phyloP scores from a whole-genome alignment of 108 stramenopile genomes.

The Asterionellopsis glacialis region DNA sequence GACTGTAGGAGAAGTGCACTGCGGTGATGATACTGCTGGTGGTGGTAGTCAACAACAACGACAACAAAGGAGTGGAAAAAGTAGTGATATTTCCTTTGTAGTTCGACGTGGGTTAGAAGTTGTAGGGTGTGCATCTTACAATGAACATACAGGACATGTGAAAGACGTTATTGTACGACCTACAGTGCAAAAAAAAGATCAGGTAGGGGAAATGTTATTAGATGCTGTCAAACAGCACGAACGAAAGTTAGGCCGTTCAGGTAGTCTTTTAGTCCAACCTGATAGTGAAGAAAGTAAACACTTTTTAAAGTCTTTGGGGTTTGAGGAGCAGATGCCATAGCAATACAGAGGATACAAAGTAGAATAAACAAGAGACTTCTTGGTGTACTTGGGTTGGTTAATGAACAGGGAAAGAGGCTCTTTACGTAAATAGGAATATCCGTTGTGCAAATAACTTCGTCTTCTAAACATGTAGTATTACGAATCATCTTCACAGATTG shows the following conservation, averaged over 20 bases:
- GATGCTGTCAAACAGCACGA: constrained; percentile 20
- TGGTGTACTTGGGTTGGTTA: too few relatives aligned
- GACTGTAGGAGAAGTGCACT: not conserved
- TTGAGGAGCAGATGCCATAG: too few relatives aligned
- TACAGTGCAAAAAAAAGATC: constrained; percentile 26
- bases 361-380: too few relatives aligned
- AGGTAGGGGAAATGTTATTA: constrained; percentile 17
- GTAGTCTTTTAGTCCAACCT: constrained; percentile 29
- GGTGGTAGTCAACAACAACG: not conserved
- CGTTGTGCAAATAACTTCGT: too few relatives aligned
- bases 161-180: constrained; percentile 67
- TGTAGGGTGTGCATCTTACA: constrained; percentile 56
- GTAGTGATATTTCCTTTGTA: constrained; percentile 39
- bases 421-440: too few relatives aligned
- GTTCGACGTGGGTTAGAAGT: constrained; percentile 69
- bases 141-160: constrained; percentile 43
- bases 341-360: too few relatives aligned
- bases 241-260: constrained; percentile 8
- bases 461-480: too few relatives aligned
- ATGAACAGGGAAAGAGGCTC: too few relatives aligned
- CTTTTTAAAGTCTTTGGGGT: constrained; percentile 54
- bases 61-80: not conserved
- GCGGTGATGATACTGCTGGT: too few relatives aligned
- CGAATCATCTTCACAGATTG: too few relatives aligned
- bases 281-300: constrained; percentile 27